Percentiles rank a stretch among this genome's conserved stretches.
Evolutionary conservation across 495 filamentous ascomycete species (phyloP).

Genomic region (Penicillium dipodomyicola): DNA sequence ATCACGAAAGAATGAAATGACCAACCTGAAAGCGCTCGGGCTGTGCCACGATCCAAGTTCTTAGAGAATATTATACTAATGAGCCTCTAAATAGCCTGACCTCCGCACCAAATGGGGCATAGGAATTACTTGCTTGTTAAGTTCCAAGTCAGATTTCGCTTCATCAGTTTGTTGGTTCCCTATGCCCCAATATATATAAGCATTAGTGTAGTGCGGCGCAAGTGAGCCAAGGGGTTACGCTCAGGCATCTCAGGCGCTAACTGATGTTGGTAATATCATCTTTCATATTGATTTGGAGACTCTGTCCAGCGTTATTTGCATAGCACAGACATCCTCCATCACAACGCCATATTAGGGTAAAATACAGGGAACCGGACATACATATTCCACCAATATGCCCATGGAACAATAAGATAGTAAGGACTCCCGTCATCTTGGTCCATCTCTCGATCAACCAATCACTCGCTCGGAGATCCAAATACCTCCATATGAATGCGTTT

Average conservation of each 20-base stretch:
- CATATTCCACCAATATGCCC: too few species aligned
- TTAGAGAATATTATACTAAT: not conserved
- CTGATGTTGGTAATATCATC: not conserved
- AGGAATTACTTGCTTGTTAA: not conserved
- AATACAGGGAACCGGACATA: too few species aligned
- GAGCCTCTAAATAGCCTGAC: not conserved
- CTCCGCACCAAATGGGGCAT: not conserved
- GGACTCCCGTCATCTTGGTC: too few species aligned
- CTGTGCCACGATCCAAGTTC: not conserved
- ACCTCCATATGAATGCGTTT: too few species aligned
- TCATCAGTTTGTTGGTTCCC: not conserved
- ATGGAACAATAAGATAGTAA: too few species aligned
- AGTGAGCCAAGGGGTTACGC: not conserved
- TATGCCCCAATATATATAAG: not conserved
- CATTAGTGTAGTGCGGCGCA: not conserved
- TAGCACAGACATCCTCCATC: not conserved
- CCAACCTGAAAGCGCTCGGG: not conserved
- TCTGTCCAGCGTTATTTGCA: not conserved
- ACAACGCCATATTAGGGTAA: too few species aligned
- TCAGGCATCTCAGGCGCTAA: not conserved
- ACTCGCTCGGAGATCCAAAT: too few species aligned
- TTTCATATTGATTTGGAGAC: not conserved
- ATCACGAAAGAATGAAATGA: not conserved
- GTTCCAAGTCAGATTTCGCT: not conserved
- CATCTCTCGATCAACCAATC: too few species aligned